Evolutionary conservation across 352 stramenopile genomes (phyloP), one percentile per base, ranked within the genome.

Genomic region (Bremia lactucae): DNA sequence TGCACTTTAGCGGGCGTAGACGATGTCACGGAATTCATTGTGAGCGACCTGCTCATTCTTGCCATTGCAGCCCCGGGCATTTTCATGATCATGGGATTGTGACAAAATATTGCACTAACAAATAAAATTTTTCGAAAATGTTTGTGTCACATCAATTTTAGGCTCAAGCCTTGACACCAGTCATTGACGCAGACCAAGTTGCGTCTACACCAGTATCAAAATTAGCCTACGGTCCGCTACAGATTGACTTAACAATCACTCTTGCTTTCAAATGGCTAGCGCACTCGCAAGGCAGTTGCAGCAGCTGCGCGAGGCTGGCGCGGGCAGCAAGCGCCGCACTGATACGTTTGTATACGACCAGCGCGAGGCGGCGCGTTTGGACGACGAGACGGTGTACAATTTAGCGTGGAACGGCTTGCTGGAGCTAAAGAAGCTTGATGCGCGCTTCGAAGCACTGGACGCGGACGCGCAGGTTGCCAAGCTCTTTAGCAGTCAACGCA

Each of bases 361-460:
- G 45, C 77, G 76, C 36, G 80, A 89, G 33, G 80, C 80, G 6
- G 72, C 78, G 48, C 72, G 75, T 31, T 61, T 93, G 45, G 80
- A 93, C 61, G 62, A 87, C 40, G 77, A 89, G 58, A 90, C 73
- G 6, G 56, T 89, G 6, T 93, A 84, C 59, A 88, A 93, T 53
- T 58, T 87, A 40, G 80, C 80, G 21, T 89, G 78, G 68, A 87
- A 87, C 37, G 80, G 75, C 0, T 46, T 93, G 28, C 53, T 88
- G 28, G 72, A 87, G 61, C 62, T 93, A 35, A 77, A 85, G 63
- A 65, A 83, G 36, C 43, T 89, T 38, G 80, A 90, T 59, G 73
- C 68, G 15, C 49, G 52, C 16, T 83, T 93, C 36, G 77, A 89
- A 36, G 68, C 39, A 36, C 70, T 89, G 31, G 67, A 87, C 31